Evolutionary conservation across 768 basidiomycete genomes (phyloP).

Genomic region (Epithele typhae): DNA sequence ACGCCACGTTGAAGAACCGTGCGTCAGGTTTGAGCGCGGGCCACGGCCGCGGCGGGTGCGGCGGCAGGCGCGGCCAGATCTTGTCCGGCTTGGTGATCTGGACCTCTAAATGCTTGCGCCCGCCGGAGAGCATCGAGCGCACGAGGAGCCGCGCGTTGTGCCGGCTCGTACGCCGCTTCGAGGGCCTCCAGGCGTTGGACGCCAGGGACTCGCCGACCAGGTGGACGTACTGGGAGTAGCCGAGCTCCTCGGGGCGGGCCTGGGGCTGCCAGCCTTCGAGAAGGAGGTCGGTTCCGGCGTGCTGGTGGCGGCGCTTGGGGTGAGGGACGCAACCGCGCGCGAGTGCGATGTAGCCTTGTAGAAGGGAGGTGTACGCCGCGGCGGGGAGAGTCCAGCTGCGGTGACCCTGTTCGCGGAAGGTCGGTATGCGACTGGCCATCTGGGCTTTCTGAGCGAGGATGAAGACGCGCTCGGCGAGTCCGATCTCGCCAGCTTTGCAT

Average conservation of each 20-base stretch:
- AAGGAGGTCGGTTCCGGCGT: constrained; percentile 1
- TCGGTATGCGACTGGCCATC: constrained; percentile 42
- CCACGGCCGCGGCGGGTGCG: neutral
- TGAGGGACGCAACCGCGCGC: constrained; percentile 19
- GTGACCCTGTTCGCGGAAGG: constrained; percentile 11
- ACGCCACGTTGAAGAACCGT: constrained; percentile 63
- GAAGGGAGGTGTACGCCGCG: constrained; percentile 69
- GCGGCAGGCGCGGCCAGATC: neutral
- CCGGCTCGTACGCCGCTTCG: constrained; percentile 1
- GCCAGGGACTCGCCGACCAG: neutral
- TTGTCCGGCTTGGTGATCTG: neutral
- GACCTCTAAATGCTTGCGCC: constrained; percentile 3
- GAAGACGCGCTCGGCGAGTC: constrained; percentile 63
- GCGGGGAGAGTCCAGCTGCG: constrained; percentile 62
- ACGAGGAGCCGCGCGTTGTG: constrained; percentile 27
- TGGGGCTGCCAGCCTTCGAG: constrained; percentile 16
- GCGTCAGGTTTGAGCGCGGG: constrained; percentile 46
- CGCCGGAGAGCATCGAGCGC: constrained; percentile 24
- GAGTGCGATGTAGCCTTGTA: constrained; percentile 56
- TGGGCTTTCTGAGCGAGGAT: constrained; percentile 56
- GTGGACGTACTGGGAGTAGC: constrained; percentile 34
- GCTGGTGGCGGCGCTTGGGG: constrained; percentile 8
- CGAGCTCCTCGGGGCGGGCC: constrained; percentile 24
- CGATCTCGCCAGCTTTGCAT: constrained; percentile 47
- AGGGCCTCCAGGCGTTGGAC: neutral